Base-by-base conservation (phyloP, 2,329 filamentous ascomycete species). In the Talaromyces sp. region DNA sequence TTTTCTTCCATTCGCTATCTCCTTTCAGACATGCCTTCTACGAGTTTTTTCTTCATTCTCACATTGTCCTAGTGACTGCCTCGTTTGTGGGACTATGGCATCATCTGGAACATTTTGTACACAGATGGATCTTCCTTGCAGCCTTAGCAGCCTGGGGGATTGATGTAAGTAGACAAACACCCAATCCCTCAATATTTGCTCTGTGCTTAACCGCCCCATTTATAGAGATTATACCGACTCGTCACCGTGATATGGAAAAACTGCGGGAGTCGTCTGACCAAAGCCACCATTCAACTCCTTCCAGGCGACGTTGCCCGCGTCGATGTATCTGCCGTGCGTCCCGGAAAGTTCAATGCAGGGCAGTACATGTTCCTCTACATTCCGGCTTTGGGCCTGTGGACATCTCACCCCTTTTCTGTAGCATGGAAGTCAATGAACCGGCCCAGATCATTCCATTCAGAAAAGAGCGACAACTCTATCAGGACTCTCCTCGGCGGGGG, bases 1-100 rank as follows among this genome's bases (percentile, higher is more conserved):
- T 62, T 13, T 47, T 59, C 19, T 57, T 59, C 9, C 61, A 59
- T 47, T 62, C 61, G 6, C 53, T 62, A 4, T 51, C 61, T 27
- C 61, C 57, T 9, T 72, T 99, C 57, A 88, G 95, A 63, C 93
- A 97, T 75, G 92, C 93, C 33, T 97, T 96, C 73, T 98, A 99
- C 78, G 95, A 99, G 78, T 96, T 92, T 1, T 99, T 98, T 78
- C 84, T 98, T 68, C 91, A 90, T 72, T 77, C 89, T 32, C 95
- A 98, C 77, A 92, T 96, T 67, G 75, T 90, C 42, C 78, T 96
- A 55, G 92, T 88, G 44, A 75, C 88, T 36, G 71, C 90, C 55
- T 80, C 82, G 55, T 84, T 97, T 58, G 81, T 85, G 60, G 88
- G 87, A 68, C 87, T 93, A 10, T 95, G 88, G 84, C 80, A 93